Base-by-base conservation (phyloP, 2,329 filamentous ascomycete genomes). In the Colletotrichum plurivorum region DNA sequence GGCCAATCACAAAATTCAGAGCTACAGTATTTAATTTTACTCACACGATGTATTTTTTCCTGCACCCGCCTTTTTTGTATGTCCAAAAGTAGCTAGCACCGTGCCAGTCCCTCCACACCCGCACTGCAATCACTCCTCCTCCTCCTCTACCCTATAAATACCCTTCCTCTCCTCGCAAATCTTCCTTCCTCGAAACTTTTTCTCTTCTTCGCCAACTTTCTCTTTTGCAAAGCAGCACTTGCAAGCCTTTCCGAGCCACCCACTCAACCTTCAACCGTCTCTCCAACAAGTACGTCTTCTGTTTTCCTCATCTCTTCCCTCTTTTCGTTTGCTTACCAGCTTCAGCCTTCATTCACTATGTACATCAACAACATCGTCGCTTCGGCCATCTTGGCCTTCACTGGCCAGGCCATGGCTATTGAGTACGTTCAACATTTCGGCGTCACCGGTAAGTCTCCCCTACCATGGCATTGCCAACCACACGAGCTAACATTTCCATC, bases 1-100 rank as follows among this genome's bases (percentile, higher is more conserved):
- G 5, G 57, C 57, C 57, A 60, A 60, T 60, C 57, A 60, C 46
- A 60, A 45, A 60, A 52, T 16, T 60, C 57, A 60, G 31, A 59
- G 27, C 46, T 41, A 45, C 18, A 60, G 27, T 49, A 5, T 22
- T 41, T 27, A 41, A n/a, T 18, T 39, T 6, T 13, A 16, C 20
- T 16, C 46, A 60, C 20, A 48, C 45, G 18, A 20, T 52, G 9
- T 20, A 36, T 20, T 48, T 20, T 39, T n/a, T 16, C 15, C 20
- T 43, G 46, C 46, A 18, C 20, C 31, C 45, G 1, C 45, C 45
- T 20, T 60, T 6, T 52, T 18, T 8, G 48, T 16, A 1, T 20
- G 43, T n/a, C 18, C 43, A 39, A 9, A 59, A 39, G n/a, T 5
- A 22, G 56, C 18, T 20, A 15, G 45, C n/a, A 41, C 27, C 20